A percentile compares a stretch with the other conserved stretches of the same genome.
Conservation (phyloP, 208 protist species). For the Leishmania lainsoni region DNA sequence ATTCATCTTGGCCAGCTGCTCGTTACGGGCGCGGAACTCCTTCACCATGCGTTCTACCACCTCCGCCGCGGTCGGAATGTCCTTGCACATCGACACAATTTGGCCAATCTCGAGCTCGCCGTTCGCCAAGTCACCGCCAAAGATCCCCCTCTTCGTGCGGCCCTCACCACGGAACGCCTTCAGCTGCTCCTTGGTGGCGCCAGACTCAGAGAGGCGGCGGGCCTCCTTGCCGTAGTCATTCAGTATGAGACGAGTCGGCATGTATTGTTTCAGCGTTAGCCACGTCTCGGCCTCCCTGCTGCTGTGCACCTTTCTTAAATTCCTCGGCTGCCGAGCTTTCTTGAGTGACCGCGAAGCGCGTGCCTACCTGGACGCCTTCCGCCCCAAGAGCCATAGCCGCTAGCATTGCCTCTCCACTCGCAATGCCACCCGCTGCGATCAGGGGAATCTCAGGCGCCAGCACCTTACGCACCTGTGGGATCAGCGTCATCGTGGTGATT, state of each 20-base stretch:
- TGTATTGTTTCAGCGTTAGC: conserved; percentile 64
- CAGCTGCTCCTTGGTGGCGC: conserved; percentile 47
- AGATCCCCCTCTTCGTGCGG: conserved; percentile 54
- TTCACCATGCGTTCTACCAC: conserved; percentile 54
- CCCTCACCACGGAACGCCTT: conserved; percentile 42
- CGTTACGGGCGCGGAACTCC: conserved; percentile 45
- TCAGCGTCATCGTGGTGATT: conserved; percentile 69
- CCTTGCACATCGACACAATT: conserved; percentile 46
- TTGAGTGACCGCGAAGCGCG: conserved; percentile 71
- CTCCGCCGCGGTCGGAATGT: conserved; percentile 41
- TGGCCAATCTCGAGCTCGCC: conserved; percentile 79
- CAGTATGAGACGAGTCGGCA: conserved; percentile 60
- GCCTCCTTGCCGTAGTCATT: conserved; percentile 64
- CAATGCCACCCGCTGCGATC: conserved; percentile 73
- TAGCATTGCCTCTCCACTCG: conserved; percentile 53
- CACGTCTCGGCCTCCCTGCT: conserved; percentile 57
- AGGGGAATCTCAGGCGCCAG: conserved; percentile 71
- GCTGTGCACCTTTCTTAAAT: conserved; percentile 55
- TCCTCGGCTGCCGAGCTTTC: conserved; percentile 53
- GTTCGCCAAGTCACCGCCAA: conserved; percentile 56
- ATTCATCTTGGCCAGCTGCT: conserved; percentile 17
- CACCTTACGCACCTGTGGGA: conserved; percentile 56
- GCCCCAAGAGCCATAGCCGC: conserved; percentile 77
- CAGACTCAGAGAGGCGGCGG: conserved; percentile 40
- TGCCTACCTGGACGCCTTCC: conserved; percentile 80